Base-by-base conservation (phyloP, 768 basidiomycete genomes). In the Termitomyces heimii region DNA sequence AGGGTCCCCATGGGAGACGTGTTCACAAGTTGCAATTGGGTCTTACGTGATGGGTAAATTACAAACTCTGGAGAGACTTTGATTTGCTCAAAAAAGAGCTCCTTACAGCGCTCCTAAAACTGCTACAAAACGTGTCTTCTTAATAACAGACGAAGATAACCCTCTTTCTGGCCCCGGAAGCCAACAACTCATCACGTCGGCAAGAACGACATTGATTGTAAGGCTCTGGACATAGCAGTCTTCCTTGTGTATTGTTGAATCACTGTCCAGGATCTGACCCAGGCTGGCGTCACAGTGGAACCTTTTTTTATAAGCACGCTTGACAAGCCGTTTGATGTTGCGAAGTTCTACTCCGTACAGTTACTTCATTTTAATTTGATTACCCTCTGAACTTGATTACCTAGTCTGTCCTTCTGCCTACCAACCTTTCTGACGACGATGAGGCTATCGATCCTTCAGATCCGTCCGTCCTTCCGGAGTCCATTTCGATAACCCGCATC, bases 141-240 rank as follows among this genome's bases (percentile, higher is more conserved):
- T 96, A 39, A 89, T 99, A 43, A 98, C 97, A 0, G 89, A 98
- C 66, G 85, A 90, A 62, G 93, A 94, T 63, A 71, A 89, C 62
- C 94, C 94, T 2, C 83, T 82, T 66, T 71, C 80, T 5, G 79
- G 80, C 12, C 67, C 75, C 5, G 77, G 75, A n/a, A 82, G 72
- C 64, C 76, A 77, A 44, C 85, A 88, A 53, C 70, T 92, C 10
- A 69, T 82, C 6, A 87, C 79, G 1, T 87, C 88, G 1, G 87
- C 89, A 13, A 77, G 81, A 57, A 91, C 87, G 3, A 91, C 87
- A 3, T 73, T 91, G 54, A 74, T 83, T 43, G 88, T 88, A 63
- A 60, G 72, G 16, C 32, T 50, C 29, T 35, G 12, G 13, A n/a
- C 20, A 46, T 35, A 49, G 37, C 45, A 20, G 31, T 31, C 45